Evolutionary conservation across 805 yeast genomes (phyloP).

Genomic region (Candida xiaguanensis): DNA sequence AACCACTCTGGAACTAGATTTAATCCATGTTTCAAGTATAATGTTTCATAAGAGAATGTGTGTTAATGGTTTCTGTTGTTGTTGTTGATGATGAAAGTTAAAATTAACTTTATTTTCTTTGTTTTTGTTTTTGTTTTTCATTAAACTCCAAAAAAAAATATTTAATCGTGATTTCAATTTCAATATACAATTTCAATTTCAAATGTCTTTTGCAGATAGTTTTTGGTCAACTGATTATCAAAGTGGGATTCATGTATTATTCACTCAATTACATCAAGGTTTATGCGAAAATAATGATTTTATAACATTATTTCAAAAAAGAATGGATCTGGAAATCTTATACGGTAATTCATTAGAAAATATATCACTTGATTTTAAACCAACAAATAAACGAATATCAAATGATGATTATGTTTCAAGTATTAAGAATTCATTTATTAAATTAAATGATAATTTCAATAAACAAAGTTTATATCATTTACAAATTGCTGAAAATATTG

Average conservation of each 20-base stretch:
- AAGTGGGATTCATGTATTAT: conserved; percentile 49
- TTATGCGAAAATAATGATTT: conserved; percentile 69
- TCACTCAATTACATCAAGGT: conserved; percentile 56
- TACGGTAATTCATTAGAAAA: conserved; percentile 57
- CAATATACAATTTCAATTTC: background rate
- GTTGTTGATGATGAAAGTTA: too few relatives aligned
- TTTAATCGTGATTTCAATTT: background rate
- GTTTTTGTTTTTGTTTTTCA: background rate
- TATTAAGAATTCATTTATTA: conserved; percentile 58
- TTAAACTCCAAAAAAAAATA: background rate
- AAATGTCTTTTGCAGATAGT: conserved; percentile 64
- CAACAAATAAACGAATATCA: conserved; percentile 39
- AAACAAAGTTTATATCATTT: conserved; percentile 58
- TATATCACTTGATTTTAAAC: conserved; percentile 33
- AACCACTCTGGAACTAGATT: too few relatives aligned
- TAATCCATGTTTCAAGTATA: too few relatives aligned
- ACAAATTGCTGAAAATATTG: conserved; percentile 59
- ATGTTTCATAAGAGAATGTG: too few relatives aligned
- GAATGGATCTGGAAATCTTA: conserved; percentile 68
- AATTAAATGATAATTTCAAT: conserved; percentile 50
- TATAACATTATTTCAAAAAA: conserved; percentile 55
- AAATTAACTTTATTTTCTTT: background rate
- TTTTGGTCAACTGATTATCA: conserved; percentile 73
- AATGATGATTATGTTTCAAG: conserved; percentile 62
- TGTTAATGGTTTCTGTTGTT: too few relatives aligned